Evolutionary conservation across 257 asterid genomes (phyloP).

Genomic region (Solanum piurae): DNA sequence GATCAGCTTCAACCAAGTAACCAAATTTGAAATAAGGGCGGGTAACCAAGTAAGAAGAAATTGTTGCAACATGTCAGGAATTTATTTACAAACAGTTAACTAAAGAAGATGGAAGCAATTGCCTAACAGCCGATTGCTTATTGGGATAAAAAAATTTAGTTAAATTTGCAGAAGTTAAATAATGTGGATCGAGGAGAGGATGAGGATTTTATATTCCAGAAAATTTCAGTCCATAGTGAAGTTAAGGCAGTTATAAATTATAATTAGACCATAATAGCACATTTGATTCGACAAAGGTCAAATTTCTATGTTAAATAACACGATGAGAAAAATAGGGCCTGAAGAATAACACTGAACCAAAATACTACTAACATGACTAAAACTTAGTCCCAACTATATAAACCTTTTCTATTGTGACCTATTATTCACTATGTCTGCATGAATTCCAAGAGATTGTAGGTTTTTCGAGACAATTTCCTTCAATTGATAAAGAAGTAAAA

Average conservation of each 20-base stretch:
- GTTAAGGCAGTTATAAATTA: neutral
- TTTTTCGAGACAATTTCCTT: neutral
- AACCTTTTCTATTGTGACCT: neutral
- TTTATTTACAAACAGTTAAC: neutral
- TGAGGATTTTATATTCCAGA: neutral
- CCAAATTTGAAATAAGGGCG: neutral
- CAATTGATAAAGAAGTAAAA: neutral
- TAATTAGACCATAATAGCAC: neutral
- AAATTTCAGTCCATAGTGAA: neutral
- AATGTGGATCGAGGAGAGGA: neutral
- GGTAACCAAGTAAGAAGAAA: neutral
- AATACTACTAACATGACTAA: neutral
- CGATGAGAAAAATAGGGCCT: neutral
- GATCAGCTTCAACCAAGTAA: neutral
- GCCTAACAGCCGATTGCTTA: neutral
- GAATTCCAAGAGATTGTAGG: neutral
- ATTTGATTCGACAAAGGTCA: neutral
- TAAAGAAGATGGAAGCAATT: neutral
- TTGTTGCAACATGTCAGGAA: neutral
- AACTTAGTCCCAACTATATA: neutral
- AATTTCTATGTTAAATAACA: neutral
- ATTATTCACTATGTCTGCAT: neutral
- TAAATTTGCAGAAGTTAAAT: neutral
- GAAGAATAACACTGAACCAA: neutral
- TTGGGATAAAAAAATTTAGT: neutral